A percentile compares a stretch with the other conserved stretches of the same genome.
These are phyloP conservation scores for Epichloe amarillans DNA, from an alignment of 2,329 filamentous ascomycete genomes.

Conservation along the genomic window DNA sequence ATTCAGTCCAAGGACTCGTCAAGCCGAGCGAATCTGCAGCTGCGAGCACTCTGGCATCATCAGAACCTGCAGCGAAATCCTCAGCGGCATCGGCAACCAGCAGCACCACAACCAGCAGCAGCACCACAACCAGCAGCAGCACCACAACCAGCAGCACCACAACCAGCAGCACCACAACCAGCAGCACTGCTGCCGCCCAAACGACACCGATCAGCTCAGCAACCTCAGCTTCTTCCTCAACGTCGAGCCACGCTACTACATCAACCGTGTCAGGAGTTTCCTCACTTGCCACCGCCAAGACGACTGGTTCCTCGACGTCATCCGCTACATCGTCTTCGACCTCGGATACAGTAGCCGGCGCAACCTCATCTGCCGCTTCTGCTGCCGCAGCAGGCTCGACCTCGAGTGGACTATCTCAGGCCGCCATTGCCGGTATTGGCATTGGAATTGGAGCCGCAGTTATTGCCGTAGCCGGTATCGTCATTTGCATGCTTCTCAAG, in stretches of 20 bases:
- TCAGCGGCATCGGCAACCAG: background rate
- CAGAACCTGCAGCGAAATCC: background rate
- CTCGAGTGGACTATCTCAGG: slow-evolving; percentile 23
- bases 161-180: background rate
- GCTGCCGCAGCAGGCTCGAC: slow-evolving; percentile 2
- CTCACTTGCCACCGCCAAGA: background rate
- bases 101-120: background rate
- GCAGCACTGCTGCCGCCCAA: background rate
- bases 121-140: background rate
- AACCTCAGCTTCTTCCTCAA: background rate
- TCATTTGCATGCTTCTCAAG: slow-evolving; percentile 24
- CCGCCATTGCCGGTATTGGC: slow-evolving; percentile 36
- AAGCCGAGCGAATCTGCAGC: background rate
- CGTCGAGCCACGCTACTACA: background rate
- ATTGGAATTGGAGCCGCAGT: slow-evolving; percentile 31
- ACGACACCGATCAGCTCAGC: background rate
- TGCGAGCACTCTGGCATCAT: background rate
- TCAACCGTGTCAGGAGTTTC: background rate
- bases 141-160: background rate
- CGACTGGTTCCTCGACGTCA: slow-evolving; percentile 5
- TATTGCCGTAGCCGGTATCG: slow-evolving; percentile 25
- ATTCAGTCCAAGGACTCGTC: background rate
- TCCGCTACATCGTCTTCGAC: slow-evolving; percentile 3
- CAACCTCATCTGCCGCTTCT: slow-evolving; percentile 5
- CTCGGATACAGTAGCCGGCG: slow-evolving; percentile 2